Conservation (phyloP, 768 basidiomycete species). For the Neoboletus brunneissimus region DNA sequence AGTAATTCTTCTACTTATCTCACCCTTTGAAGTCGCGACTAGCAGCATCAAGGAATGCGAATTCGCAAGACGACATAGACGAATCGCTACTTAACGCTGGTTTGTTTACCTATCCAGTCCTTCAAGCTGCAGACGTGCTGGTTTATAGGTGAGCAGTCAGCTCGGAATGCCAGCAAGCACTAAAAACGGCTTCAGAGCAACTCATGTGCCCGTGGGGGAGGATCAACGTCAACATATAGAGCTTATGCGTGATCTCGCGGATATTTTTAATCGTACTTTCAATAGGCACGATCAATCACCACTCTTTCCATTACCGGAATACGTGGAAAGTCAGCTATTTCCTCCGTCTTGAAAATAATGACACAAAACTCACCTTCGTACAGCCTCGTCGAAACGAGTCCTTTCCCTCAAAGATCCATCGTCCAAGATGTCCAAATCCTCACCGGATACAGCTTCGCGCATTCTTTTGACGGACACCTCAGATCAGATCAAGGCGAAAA, state of each 20-base stretch:
- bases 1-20: not conserved
- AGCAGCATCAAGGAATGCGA: constrained; percentile 69
- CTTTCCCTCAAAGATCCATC: constrained; percentile 83
- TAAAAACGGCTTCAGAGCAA: constrained; percentile 51
- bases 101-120: constrained; percentile 86
- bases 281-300: constrained; percentile 36
- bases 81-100: constrained; percentile 83
- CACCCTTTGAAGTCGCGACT: constrained; percentile 58
- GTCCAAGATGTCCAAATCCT: constrained; percentile 95
- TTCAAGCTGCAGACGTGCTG: constrained; percentile 92
- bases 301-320: constrained; percentile 71
- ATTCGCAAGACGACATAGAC: constrained; percentile 71
- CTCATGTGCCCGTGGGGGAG: constrained; percentile 94
- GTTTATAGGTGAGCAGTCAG: constrained; percentile 61
- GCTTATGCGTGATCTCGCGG: constrained; percentile 79
- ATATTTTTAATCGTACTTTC: constrained; percentile 76
- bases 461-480: constrained; percentile 81
- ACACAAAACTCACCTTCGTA: not conserved
- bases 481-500: constrained; percentile 60
- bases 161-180: not conserved
- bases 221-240: constrained; percentile 96
- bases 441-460: constrained; percentile 72
- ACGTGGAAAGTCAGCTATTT: constrained; percentile 63
- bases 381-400: constrained; percentile 79
- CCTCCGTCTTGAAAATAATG: not conserved